Evolutionary conservation across 495 filamentous ascomycete species (phyloP).

Genomic region (Chlorociboria aeruginascens): DNA sequence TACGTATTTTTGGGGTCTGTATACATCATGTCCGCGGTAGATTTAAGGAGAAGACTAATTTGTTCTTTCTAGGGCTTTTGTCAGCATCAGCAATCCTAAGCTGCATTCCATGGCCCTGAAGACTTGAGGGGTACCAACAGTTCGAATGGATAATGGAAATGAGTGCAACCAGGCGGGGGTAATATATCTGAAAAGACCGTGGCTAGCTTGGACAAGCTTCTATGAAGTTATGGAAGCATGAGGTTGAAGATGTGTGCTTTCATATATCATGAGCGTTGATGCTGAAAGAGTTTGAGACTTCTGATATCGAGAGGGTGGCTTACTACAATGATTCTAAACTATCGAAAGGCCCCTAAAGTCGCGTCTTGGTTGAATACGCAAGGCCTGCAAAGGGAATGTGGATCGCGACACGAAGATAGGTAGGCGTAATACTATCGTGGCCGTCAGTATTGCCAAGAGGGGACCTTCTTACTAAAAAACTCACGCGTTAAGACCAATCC

Average conservation of each 20-base stretch:
- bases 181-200: background rate
- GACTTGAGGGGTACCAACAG: no score
- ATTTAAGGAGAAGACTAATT: no score
- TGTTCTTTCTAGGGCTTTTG: no score
- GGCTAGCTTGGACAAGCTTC: conserved; percentile 5
- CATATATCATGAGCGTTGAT: conserved; percentile 2
- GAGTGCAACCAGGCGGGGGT: no score
- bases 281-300: no score
- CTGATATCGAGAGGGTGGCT: no score
- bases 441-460: background rate
- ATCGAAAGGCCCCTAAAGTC: conserved; percentile 4
- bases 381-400: conserved; percentile 4
- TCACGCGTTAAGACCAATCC: background rate
- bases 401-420: background rate
- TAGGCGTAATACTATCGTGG: background rate
- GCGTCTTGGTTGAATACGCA: background rate
- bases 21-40: no score
- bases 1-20: no score
- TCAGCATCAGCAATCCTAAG: no score
- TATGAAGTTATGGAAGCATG: conserved; percentile 1
- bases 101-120: no score
- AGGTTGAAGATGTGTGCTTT: background rate
- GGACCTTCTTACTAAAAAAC: background rate
- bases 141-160: no score
- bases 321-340: background rate